A percentile compares a stretch with the other conserved stretches of the same genome.
Evolutionary conservation across 1,139 yeast species (phyloP).

Genomic region (Scheffersomyces lignicola): DNA sequence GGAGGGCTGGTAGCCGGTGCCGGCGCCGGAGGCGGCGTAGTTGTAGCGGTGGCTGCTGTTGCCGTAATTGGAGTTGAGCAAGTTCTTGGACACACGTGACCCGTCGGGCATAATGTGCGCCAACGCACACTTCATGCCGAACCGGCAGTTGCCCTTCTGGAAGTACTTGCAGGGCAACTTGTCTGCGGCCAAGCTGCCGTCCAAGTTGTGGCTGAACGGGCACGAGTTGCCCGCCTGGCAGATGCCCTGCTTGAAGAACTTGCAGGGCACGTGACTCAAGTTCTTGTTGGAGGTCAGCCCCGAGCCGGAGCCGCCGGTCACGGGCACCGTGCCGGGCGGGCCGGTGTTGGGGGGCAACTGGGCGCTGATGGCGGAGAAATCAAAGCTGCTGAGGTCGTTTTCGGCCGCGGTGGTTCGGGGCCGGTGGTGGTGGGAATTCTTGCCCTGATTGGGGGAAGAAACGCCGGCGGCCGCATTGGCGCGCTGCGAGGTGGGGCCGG

Average conservation of each 20-base stretch:
- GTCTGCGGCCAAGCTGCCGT: constrained; percentile 55
- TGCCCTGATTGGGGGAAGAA: neutral
- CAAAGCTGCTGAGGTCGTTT: constrained; percentile 5
- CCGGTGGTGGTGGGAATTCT: neutral
- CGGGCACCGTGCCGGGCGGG: constrained; percentile 34
- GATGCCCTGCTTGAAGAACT: constrained; percentile 84
- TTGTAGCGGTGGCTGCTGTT: neutral
- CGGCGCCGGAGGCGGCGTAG: neutral
- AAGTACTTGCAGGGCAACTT: constrained; percentile 88
- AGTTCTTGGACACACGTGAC: constrained; percentile 56
- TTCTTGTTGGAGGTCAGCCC: constrained; percentile 27
- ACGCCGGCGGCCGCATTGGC: neutral
- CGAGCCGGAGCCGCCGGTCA: constrained; percentile 10
- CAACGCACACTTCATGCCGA: constrained; percentile 89
- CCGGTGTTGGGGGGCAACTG: constrained; percentile 44
- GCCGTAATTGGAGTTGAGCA: constrained; percentile 5
- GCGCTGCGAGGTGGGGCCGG: neutral
- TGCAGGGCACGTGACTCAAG: constrained; percentile 92
- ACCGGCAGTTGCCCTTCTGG: constrained; percentile 92
- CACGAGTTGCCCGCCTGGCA: constrained; percentile 94
- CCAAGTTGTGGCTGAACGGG: constrained; percentile 84
- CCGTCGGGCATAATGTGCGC: constrained; percentile 92
- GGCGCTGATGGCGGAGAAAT: constrained; percentile 11
- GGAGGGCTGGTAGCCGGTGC: neutral
- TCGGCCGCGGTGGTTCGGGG: neutral